These are phyloP conservation scores for Paramecium octaurelia DNA, from an alignment of 73 alveolate genomes.

Conservation along the genomic window DNA sequence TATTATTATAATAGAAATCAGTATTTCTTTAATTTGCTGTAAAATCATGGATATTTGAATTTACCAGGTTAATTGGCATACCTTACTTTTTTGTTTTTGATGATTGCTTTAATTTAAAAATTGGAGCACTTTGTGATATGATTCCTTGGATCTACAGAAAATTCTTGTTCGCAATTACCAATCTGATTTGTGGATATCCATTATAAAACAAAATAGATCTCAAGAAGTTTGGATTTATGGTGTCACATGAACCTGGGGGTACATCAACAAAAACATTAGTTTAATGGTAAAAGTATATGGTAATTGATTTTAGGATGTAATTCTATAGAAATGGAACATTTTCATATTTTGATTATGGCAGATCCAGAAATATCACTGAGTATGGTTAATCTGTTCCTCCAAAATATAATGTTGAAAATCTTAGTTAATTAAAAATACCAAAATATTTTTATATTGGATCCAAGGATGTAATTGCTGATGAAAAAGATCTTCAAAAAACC, in stretches of 20 bases:
- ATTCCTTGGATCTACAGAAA: constrained; percentile 41
- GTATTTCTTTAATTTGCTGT: neutral
- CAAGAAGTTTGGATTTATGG: constrained; percentile 71
- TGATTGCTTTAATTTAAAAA: constrained; percentile 33
- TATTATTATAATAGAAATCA: constrained; percentile 21
- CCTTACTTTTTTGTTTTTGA: constrained; percentile 52
- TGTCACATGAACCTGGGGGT: constrained; percentile 84
- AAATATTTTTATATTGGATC: constrained; percentile 46
- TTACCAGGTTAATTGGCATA: neutral
- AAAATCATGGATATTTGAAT: constrained; percentile 3
- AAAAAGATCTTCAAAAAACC: constrained; percentile 2
- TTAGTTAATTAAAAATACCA: constrained; percentile 53
- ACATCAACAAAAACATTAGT: constrained; percentile 63
- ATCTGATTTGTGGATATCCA: constrained; percentile 65
- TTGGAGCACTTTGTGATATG: constrained; percentile 62
- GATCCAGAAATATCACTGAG: constrained; percentile 61
- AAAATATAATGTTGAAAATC: constrained; percentile 66
- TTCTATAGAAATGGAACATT: constrained; percentile 66
- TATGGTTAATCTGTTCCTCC: constrained; percentile 77
- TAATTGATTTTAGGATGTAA: constrained; percentile 69
- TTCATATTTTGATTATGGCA: constrained; percentile 75
- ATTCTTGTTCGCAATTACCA: constrained; percentile 63
- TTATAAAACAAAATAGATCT: constrained; percentile 65
- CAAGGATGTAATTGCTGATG: constrained; percentile 57
- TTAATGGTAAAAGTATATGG: neutral